phyloP scores from a whole-genome alignment of 208 protist species.

The Leishmania major region DNA sequence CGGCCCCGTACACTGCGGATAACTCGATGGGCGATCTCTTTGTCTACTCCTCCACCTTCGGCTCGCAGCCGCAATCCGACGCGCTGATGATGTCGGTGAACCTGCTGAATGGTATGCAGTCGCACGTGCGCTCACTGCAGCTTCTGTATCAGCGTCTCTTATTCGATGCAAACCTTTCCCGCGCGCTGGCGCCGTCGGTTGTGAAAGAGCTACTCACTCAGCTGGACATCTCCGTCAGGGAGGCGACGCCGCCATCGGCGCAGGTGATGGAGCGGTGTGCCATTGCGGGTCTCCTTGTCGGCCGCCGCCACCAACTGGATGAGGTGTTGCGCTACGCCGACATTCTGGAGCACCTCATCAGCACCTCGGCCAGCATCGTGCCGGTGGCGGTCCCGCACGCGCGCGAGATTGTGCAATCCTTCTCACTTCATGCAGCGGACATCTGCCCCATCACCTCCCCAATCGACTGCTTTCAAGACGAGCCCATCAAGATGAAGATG shows the following conservation, averaged over 20 bases:
- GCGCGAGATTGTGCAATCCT: conserved; percentile 47
- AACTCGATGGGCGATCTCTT: conserved; percentile 31
- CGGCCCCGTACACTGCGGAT: conserved; percentile 8
- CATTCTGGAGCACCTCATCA: conserved; percentile 55
- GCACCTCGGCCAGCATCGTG: conserved; percentile 30
- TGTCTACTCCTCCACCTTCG: conserved; percentile 33
- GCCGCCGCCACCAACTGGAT: conserved; percentile 46
- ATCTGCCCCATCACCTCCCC: conserved; percentile 57
- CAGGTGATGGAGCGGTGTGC: conserved; percentile 46
- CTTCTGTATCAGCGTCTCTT: conserved; percentile 33
- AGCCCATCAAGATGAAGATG: conserved; percentile 48
- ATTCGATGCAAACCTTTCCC: conserved; percentile 38
- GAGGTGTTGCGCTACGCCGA: conserved; percentile 69
- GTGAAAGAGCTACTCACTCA: conserved; percentile 35
- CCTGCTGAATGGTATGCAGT: conserved; percentile 27
- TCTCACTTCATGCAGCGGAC: conserved; percentile 38
- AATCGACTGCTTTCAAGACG: conserved; percentile 68
- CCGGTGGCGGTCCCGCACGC: conserved; percentile 46
- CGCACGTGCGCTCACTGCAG: conserved; percentile 29
- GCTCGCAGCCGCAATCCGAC: conserved; percentile 33
- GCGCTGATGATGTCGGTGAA: conserved; percentile 37
- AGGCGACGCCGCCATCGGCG: conserved; percentile 22
- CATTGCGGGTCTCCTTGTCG: conserved; percentile 66
- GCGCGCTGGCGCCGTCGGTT: conserved; percentile 23
- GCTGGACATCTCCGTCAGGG: conserved; percentile 30